phyloP scores from a whole-genome alignment of 2,329 filamentous ascomycete species.

The Fusarium gaditjirri region DNA sequence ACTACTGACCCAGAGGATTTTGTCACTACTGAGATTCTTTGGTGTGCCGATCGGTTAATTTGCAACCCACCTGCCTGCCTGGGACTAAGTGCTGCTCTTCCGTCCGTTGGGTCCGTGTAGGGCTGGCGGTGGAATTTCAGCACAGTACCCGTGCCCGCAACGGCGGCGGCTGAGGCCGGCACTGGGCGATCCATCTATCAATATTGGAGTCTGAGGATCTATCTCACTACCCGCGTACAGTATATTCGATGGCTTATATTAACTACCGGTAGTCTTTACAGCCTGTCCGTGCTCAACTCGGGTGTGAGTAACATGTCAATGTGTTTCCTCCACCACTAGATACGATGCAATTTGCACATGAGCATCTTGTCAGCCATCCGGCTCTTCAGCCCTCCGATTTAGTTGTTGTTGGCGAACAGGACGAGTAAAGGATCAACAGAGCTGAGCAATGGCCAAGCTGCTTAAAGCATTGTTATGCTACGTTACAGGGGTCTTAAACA shows the following conservation, averaged over 20 bases:
- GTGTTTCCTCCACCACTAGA: neutral
- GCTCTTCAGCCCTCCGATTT: neutral
- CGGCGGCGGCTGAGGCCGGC: constrained; percentile 30
- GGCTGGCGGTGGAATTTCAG: constrained; percentile 22
- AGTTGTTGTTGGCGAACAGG: neutral
- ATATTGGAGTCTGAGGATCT: constrained; percentile 7
- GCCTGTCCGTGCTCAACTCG: neutral
- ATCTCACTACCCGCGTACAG: neutral
- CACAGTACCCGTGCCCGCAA: constrained; percentile 15
- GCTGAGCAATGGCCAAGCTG: neutral
- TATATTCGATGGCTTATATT: neutral
- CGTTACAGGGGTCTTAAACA: constrained; percentile 18
- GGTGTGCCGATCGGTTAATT: too few species aligned
- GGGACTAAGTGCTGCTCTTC: neutral
- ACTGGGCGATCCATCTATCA: constrained; percentile 21
- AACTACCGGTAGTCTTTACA: neutral
- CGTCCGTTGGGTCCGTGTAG: constrained; percentile 16
- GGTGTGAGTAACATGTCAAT: neutral
- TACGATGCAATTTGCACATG: constrained; percentile 1
- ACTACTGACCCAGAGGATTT: too few species aligned
- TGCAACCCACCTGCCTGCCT: too few species aligned
- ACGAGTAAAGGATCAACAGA: neutral
- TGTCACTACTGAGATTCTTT: too few species aligned
- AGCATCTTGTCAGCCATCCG: neutral
- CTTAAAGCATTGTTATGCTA: constrained; percentile 14